Base-by-base conservation (phyloP, 768 basidiomycete species). In the Butyriboletus loyo region DNA sequence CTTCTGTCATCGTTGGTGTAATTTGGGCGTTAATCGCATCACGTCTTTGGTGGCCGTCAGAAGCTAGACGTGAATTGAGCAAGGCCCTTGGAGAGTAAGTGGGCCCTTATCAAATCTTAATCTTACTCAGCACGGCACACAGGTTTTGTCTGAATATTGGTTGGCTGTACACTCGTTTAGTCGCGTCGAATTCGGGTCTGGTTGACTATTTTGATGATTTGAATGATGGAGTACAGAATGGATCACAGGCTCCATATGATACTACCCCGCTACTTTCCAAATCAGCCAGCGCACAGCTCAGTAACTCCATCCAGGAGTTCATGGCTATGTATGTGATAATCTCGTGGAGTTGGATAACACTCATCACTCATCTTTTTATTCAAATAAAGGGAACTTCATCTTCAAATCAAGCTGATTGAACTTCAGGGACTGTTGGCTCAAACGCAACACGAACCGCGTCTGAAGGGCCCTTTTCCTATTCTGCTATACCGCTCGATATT, bases 381-480 rank as follows among this genome's bases (percentile, higher is more conserved):
- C 39, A 21, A 1, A 30, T 49, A 17, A 58, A 97, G 94, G 96
- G 97, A 98, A 66, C 75, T 98, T 10, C 93, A 97, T 66, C 76
- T 98, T 11, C 97, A 98, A 63, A 86, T 90, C 62, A 88, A 92
- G 65, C 72, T 99, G 39, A 89, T 95, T 36, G 84, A 90, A 64
- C 75, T 98, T 9, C 87, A 93, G 60, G 84, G 80, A 1, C 72
- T 98, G n/a, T 76, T 99, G 38, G 82, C 84, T 10, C 91, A 98
- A 62, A 88, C 97, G 0, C 86, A 87, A 56, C 87, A 95, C 63
- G 97, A 99, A 63, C 95, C 95, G 7, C 86, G 97, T 28, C 69
- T 98, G 52, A 99, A 98, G 66, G 97, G 97, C 0, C 93, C 95
- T 0, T 98, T 98, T 72, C 96, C 96, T 2, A 82, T 90, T 15